phyloP scores from a whole-genome alignment of 345 rosid genomes.

The Boechera stricta region DNA sequence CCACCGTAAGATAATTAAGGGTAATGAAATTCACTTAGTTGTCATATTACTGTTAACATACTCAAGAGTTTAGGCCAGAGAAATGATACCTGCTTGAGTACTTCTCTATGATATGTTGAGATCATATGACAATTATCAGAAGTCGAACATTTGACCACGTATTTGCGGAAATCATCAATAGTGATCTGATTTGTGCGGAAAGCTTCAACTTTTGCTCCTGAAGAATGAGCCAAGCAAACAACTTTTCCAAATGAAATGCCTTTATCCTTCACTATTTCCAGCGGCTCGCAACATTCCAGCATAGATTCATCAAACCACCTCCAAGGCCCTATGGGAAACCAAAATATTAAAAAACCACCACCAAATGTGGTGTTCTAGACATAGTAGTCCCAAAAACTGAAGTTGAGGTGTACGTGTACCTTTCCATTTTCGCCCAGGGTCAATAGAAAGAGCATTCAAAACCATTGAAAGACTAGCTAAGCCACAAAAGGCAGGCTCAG shows the following conservation, averaged over 20 bases:
- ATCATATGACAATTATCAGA: constrained; percentile 83
- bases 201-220: constrained; percentile 92
- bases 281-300: constrained; percentile 94
- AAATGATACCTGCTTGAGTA: constrained; percentile 67
- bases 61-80: background rate
- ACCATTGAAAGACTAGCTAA: constrained; percentile 90
- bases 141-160: constrained; percentile 60
- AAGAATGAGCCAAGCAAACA: constrained; percentile 87
- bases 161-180: constrained; percentile 73
- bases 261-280: constrained; percentile 75
- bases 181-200: constrained; percentile 80
- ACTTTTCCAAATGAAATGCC: constrained; percentile 93
- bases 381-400: background rate
- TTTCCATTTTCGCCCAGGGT: constrained; percentile 85
- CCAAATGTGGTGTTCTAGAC: constrained; percentile 7
- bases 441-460: constrained; percentile 88
- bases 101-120: constrained; percentile 78
- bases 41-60: background rate
- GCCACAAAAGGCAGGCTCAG: constrained; percentile 93
- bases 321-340: constrained; percentile 82
- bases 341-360: background rate
- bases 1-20: background rate
- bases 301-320: constrained; percentile 99
- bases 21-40: background rate
- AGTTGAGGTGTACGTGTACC: constrained; percentile 42